These are phyloP conservation scores for Lycium barbarum DNA, from an alignment of 257 asterid species.

Conservation along the genomic window DNA sequence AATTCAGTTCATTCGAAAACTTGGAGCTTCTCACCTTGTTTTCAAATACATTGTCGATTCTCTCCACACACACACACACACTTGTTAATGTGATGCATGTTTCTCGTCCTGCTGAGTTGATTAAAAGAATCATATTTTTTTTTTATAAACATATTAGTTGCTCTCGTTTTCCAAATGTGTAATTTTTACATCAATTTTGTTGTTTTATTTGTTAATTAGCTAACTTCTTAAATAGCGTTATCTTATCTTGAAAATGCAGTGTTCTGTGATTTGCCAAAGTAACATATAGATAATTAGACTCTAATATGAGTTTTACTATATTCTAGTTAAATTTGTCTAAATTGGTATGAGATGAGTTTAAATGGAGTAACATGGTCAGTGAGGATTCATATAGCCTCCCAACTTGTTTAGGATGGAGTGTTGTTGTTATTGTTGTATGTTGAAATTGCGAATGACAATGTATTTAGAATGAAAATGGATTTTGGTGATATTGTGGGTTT, in stretches of 20 bases:
- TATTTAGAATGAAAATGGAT: background rate
- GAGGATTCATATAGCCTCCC: background rate
- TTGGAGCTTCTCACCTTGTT: background rate
- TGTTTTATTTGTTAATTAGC: background rate
- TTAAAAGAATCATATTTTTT: background rate
- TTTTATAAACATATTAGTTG: background rate
- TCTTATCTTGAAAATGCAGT: background rate
- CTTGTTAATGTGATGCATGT: constrained; percentile 5
- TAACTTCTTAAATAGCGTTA: background rate
- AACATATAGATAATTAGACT: background rate
- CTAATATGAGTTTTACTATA: background rate
- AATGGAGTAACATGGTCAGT: background rate
- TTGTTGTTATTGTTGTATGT: background rate
- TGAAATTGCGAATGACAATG: background rate
- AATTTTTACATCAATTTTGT: background rate
- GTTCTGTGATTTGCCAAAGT: background rate
- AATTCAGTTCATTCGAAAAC: background rate
- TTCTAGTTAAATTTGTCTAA: background rate
- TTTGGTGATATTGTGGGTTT: background rate
- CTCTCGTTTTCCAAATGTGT: background rate
- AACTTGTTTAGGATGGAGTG: background rate
- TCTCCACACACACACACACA: background rate
- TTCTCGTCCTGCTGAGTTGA: background rate
- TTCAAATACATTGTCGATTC: background rate
- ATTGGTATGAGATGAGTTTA: background rate